A percentile compares a stretch with the other conserved stretches of the same genome.
These are phyloP conservation scores for Penicillium italicum DNA, from an alignment of 2,329 filamentous ascomycete genomes.

Conservation along the genomic window DNA sequence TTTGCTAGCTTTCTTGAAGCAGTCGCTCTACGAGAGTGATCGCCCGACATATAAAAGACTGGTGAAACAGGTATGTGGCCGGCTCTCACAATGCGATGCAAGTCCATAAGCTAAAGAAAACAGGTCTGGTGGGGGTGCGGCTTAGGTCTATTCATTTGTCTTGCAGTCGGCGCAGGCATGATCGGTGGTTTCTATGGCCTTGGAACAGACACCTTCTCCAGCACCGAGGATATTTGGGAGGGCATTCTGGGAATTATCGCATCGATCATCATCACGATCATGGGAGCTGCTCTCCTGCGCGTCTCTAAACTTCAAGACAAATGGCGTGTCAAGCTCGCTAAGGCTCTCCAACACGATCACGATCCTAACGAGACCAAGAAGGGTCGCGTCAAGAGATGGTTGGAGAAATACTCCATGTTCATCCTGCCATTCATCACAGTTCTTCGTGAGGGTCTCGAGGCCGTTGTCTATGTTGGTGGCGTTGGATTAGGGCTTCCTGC, in stretches of 20 bases:
- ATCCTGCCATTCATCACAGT: constrained; percentile 81
- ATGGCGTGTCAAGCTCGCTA: constrained; percentile 76
- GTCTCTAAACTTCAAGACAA: constrained; percentile 81
- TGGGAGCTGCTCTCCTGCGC: constrained; percentile 76
- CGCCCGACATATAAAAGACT: constrained; percentile 63
- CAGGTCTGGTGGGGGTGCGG: constrained; percentile 66
- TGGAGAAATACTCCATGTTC: constrained; percentile 82
- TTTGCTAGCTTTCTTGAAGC: constrained; percentile 80
- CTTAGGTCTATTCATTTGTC: constrained; percentile 60
- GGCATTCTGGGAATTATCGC: constrained; percentile 73
- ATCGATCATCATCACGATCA: constrained; percentile 72
- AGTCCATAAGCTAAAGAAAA: not conserved
- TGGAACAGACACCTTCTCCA: constrained; percentile 63
- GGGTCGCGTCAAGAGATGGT: constrained; percentile 57
- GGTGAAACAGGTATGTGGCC: constrained; percentile 50
- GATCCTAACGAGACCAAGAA: constrained; percentile 39
- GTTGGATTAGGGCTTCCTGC: constrained; percentile 75
- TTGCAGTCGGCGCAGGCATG: constrained; percentile 63
- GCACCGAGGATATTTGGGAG: constrained; percentile 74
- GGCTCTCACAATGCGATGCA: not conserved
- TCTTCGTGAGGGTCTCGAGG: constrained; percentile 81
- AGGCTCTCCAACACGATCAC: constrained; percentile 53
- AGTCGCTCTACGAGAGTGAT: constrained; percentile 67
- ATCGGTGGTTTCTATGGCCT: constrained; percentile 72
- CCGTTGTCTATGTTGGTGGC: constrained; percentile 79